Evolutionary conservation across 108 stramenopile genomes (phyloP), one percentile per base, ranked within the genome.

Genomic region (Epithemia pelagica): DNA sequence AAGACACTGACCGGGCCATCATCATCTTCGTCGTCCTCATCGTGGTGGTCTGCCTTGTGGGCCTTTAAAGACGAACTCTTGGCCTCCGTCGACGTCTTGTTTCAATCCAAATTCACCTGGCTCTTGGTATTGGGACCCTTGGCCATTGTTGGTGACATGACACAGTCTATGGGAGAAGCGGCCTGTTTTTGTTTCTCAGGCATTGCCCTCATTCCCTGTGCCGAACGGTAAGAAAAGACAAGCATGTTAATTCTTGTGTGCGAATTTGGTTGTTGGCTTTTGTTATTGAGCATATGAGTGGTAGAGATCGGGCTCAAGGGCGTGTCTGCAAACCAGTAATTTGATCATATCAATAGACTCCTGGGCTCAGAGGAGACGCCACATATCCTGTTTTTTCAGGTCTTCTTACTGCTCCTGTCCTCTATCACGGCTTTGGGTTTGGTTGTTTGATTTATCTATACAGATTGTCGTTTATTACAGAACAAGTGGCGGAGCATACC

Each of bases 401-500:
- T 46, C 37, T 46, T 46, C 15, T 46, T 46, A 15, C 15, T 46
- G 5, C 10, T 5, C 37, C 15, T 46, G 37, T n/a, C n/a, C n/a
- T n/a, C n/a, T n/a, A n/a, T n/a, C n/a, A n/a, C n/a, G n/a, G n/a
- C n/a, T n/a, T n/a, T n/a, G n/a, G n/a, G n/a, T n/a, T n/a, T n/a
- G n/a, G n/a, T n/a, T n/a, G n/a, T n/a, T n/a, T n/a, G n/a, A n/a
- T 59, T 23, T 60, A 53, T 60, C 61, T 25, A 23, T 55, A 37
- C 70, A 77, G 90, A 37, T 74, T 94, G 24, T 89, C 88, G 18
- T 95, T 89, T 66, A 88, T 92, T 15, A 96, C 96, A 15, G 96
- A 96, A 78, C 92, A 96, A 78, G 91, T 95, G 24, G 92, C 92
- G 23, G 75, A 74, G 30, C 96, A 96, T 65, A 96, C 96, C 59